Evolutionary conservation across 176 grass and related monocot genomes (phyloP).

Genomic region (Tillandsia leiboldiana): DNA sequence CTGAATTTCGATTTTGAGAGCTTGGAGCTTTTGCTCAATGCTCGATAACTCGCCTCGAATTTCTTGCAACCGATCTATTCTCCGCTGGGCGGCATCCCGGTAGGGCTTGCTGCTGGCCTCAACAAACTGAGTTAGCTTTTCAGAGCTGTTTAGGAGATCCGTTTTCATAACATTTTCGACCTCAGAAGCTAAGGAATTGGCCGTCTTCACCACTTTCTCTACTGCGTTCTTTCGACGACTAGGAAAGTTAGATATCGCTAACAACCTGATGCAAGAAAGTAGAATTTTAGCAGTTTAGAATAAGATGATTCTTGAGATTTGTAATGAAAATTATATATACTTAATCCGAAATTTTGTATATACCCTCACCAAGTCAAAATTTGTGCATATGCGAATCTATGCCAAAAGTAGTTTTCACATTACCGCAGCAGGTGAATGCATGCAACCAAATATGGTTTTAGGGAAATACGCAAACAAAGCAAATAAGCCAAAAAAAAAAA

Average conservation of each 20-base stretch:
- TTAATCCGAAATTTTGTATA: background rate
- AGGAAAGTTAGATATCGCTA: slow-evolving; percentile 85
- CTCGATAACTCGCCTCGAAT: slow-evolving; percentile 50
- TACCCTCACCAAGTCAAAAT: too few relatives aligned
- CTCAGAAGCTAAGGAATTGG: slow-evolving; percentile 46
- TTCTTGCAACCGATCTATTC: slow-evolving; percentile 47
- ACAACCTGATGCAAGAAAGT: slow-evolving; percentile 30
- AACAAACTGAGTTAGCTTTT: slow-evolving; percentile 53
- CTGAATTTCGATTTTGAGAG: slow-evolving; percentile 70
- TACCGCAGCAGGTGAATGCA: too few relatives aligned
- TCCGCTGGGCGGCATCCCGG: slow-evolving; percentile 45
- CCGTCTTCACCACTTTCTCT: slow-evolving; percentile 56
- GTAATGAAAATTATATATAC: background rate
- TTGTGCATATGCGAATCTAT: too few relatives aligned
- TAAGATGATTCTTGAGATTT: background rate
- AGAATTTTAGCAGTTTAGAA: background rate
- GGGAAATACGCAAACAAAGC: too few relatives aligned
- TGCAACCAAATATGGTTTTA: too few relatives aligned
- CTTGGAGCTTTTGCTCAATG: slow-evolving; percentile 61
- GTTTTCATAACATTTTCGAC: slow-evolving; percentile 71
- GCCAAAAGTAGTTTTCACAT: too few relatives aligned
- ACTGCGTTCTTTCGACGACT: slow-evolving; percentile 42
- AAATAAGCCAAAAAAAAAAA: too few relatives aligned
- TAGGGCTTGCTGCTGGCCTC: slow-evolving; percentile 64
- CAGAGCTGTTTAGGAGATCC: slow-evolving; percentile 45